Conservation (phyloP, 495 filamentous ascomycete genomes). For the Rhypophila decipiens region DNA sequence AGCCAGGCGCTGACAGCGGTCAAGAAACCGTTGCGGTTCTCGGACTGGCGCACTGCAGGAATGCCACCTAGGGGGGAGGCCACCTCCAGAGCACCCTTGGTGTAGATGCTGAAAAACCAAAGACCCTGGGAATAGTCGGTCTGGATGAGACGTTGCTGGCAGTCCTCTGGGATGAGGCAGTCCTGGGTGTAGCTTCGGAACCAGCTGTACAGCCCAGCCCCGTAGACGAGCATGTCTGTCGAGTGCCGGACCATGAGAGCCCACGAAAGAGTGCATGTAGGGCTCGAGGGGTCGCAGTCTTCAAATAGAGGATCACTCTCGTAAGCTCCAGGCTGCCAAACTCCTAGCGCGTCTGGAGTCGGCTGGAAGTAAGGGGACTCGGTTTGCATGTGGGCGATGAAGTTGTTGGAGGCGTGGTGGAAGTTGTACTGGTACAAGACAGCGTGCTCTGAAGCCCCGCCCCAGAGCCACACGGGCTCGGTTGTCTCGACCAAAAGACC, state of each 20-base stretch:
- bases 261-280: too few species aligned
- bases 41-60: too few species aligned
- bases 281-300: constrained; percentile 15
- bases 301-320: neutral
- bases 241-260: constrained; percentile 15
- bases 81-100: too few species aligned
- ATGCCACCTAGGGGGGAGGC: too few species aligned
- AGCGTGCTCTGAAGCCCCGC: constrained; percentile 55
- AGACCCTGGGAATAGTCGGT: too few species aligned
- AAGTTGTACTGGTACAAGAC: constrained; percentile 79
- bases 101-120: too few species aligned
- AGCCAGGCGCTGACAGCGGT: too few species aligned
- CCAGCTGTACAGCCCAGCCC: constrained; percentile 21
- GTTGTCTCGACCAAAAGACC: constrained; percentile 64
- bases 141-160: too few species aligned
- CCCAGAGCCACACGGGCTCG: constrained; percentile 38
- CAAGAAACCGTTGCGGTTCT: too few species aligned
- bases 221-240: constrained; percentile 12
- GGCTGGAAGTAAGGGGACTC: constrained; percentile 85
- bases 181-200: constrained; percentile 11
- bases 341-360: constrained; percentile 49
- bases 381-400: constrained; percentile 71
- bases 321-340: constrained; percentile 12
- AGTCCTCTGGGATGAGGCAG: too few species aligned
- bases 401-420: constrained; percentile 64